phyloP scores from a whole-genome alignment of 768 basidiomycete genomes.

The Russula emetica region DNA sequence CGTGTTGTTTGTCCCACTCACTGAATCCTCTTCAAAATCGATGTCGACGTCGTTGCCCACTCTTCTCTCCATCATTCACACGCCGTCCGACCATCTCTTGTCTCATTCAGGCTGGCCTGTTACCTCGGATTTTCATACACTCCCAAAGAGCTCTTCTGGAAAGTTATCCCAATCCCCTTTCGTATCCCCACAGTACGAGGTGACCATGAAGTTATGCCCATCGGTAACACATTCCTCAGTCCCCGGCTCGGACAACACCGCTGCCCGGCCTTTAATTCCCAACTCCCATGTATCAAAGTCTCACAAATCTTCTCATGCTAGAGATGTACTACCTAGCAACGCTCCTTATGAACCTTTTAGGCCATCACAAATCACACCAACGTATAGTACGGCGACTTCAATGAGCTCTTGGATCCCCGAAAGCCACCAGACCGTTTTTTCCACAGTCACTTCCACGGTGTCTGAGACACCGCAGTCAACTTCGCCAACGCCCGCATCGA shows the following conservation, averaged over 20 bases:
- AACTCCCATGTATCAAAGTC: not conserved
- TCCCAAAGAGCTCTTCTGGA: not conserved
- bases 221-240: not conserved
- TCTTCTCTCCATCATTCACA: not conserved
- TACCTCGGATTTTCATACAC: not conserved
- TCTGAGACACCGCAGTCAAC: constrained; percentile 43
- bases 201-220: not conserved
- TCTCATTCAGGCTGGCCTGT: not conserved
- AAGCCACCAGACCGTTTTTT: constrained; percentile 23
- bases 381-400: not conserved
- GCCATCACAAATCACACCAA: not conserved
- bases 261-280: not conserved
- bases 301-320: not conserved
- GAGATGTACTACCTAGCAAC: not conserved
- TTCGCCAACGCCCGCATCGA: constrained; percentile 41
- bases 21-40: not conserved
- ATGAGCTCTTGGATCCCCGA: not conserved
- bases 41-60: not conserved
- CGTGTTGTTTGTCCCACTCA: not conserved
- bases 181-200: not conserved
- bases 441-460: constrained; percentile 39
- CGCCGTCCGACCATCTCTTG: not conserved
- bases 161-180: not conserved
- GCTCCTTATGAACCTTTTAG: not conserved
- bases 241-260: not conserved